Conservation (phyloP, 2,329 filamentous ascomycete genomes). For the Colletotrichum somersetense region DNA sequence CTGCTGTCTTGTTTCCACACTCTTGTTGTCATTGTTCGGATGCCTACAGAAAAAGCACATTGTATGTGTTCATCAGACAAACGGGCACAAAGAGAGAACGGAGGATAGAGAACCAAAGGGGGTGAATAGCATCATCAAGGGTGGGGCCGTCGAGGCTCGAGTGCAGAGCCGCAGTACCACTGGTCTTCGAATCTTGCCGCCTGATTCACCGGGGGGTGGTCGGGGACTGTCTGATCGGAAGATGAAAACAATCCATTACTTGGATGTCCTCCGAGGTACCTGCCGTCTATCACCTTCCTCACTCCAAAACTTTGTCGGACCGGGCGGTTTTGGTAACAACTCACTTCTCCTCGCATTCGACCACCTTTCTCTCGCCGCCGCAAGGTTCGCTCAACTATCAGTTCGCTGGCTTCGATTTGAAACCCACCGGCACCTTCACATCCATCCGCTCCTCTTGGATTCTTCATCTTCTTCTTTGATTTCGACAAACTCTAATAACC, state of each 20-base stretch:
- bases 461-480: not conserved
- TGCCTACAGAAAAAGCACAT: slow-evolving; percentile 5
- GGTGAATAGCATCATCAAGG: slow-evolving; percentile 25
- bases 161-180: not conserved
- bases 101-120: slow-evolving; percentile 2
- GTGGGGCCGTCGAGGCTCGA: slow-evolving; percentile 4
- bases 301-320: not conserved
- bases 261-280: slow-evolving; percentile 7
- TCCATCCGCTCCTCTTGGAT: not conserved
- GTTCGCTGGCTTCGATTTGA: slow-evolving; percentile 6
- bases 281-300: slow-evolving; percentile 7
- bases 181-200: not conserved
- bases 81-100: not conserved
- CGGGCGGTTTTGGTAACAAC: not conserved
- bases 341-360: slow-evolving; percentile 3
- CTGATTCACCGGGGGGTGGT: not conserved
- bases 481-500: not conserved
- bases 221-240: not conserved
- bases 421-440: not conserved
- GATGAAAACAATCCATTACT: not conserved
- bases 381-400: not conserved
- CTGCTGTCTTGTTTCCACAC: slow-evolving; percentile 7
- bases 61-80: slow-evolving; percentile 18
- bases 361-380: not conserved
- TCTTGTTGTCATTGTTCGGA: not conserved